phyloP scores from a whole-genome alignment of 306 rosid genomes.

The Malus sieversii region DNA sequence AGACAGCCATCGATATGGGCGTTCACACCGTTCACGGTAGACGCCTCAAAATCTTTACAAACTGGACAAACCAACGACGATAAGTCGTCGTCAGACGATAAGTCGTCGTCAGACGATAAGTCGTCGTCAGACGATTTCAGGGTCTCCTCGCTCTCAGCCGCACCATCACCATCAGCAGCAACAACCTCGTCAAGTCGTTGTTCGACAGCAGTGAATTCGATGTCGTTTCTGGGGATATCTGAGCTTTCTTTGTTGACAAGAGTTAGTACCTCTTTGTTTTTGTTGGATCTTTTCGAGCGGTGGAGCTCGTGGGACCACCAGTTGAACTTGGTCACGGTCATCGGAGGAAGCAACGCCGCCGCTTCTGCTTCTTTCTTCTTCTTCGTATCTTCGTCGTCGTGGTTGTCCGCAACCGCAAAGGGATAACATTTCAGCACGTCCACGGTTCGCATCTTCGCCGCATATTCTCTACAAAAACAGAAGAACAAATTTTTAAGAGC shows the following conservation, averaged over 20 bases:
- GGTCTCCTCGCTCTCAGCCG: constrained; percentile 18
- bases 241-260: constrained; percentile 3
- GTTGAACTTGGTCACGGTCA: constrained; percentile 50
- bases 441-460: constrained; percentile 61
- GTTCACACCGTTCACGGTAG: constrained; percentile 53
- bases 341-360: constrained; percentile 63
- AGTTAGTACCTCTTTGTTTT: not conserved
- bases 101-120: no score
- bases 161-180: not conserved
- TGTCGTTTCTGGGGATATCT: constrained; percentile 12
- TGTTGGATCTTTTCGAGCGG: constrained; percentile 26
- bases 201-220: not conserved
- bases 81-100: not conserved
- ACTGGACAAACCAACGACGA: constrained; percentile 64
- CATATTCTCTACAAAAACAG: constrained; percentile 50
- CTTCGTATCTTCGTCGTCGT: constrained; percentile 11
- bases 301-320: constrained; percentile 66
- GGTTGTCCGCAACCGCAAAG: constrained; percentile 21
- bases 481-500: not conserved
- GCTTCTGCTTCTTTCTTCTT: constrained; percentile 6
- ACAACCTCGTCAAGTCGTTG: not conserved
- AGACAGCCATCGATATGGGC: constrained; percentile 62
- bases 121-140: not conserved
- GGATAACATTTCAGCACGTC: constrained; percentile 79
- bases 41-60: constrained; percentile 47